Evolutionary conservation across 495 filamentous ascomycete genomes (phyloP).

Genomic region (Penicillium waksmanii): DNA sequence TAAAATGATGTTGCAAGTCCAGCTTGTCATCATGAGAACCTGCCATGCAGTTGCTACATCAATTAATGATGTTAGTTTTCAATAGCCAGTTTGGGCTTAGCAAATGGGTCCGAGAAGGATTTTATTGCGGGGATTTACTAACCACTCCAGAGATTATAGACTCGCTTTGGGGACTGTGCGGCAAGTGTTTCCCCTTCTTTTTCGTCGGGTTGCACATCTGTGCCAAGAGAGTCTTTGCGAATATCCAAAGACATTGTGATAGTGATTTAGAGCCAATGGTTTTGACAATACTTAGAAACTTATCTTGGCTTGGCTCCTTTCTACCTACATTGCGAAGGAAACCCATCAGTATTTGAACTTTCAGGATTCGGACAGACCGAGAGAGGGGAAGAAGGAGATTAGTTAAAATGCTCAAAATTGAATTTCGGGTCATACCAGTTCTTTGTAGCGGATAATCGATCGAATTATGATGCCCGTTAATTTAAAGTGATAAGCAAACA

Average conservation of each 20-base stretch:
- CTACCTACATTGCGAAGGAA: too few relatives aligned
- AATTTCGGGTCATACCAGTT: neutral
- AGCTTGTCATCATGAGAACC: neutral
- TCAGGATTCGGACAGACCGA: neutral
- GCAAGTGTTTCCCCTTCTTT: neutral
- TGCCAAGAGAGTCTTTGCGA: neutral
- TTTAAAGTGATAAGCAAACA: neutral
- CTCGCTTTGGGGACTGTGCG: neutral
- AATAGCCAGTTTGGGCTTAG: neutral
- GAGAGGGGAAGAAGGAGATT: neutral
- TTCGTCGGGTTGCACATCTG: neutral
- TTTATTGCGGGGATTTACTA: neutral
- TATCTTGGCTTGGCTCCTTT: too few relatives aligned
- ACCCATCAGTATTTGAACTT: neutral
- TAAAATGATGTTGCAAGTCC: neutral
- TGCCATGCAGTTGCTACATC: neutral
- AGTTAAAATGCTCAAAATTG: neutral
- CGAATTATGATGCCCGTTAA: neutral
- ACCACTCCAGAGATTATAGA: neutral
- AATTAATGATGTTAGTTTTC: neutral
- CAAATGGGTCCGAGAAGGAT: neutral
- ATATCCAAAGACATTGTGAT: neutral
- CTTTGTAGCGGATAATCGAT: neutral
- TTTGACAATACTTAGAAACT: neutral
- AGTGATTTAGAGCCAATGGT: neutral